A percentile compares a stretch with the other conserved stretches of the same genome.
Conservation (phyloP, 208 protist species). For the Crithidia expoeki region DNA sequence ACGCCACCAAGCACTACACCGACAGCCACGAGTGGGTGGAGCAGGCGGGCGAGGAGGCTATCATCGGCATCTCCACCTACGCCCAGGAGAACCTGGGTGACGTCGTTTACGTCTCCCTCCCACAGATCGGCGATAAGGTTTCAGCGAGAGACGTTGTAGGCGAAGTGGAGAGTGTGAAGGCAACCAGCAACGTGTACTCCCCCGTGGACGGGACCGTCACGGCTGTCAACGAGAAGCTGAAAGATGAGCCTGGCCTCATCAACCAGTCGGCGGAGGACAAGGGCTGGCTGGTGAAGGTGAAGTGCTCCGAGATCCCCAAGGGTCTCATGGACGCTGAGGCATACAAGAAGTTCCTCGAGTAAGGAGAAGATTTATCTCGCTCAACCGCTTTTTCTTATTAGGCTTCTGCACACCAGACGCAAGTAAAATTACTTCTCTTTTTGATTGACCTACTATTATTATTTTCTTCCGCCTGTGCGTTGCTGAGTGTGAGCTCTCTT, state of each 20-base stretch:
- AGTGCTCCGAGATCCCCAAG: conserved; percentile 69
- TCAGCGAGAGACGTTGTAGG: conserved; percentile 71
- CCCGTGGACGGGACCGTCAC: conserved; percentile 83
- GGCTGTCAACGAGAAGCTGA: conserved; percentile 86
- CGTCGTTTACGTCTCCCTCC: conserved; percentile 91
- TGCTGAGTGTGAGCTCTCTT: conserved; percentile 9
- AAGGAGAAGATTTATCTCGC: conserved; percentile 15
- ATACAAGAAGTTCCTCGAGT: conserved; percentile 91
- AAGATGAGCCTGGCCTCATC: conserved; percentile 84
- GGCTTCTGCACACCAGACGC: not conserved
- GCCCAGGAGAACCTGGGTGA: conserved; percentile 92
- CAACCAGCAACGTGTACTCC: conserved; percentile 90
- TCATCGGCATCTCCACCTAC: conserved; percentile 87
- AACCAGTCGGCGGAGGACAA: conserved; percentile 87
- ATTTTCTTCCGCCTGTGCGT: conserved; percentile 3
- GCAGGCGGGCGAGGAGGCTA: conserved; percentile 62
- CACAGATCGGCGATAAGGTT: conserved; percentile 84
- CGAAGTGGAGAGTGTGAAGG: conserved; percentile 94
- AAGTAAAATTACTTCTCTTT: not conserved
- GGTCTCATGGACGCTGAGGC: conserved; percentile 81
- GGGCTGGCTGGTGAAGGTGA: conserved; percentile 91
- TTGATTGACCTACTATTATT: not conserved
- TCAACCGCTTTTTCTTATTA: too few relatives aligned
- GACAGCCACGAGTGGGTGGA: conserved; percentile 93
- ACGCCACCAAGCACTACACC: conserved; percentile 84